Percentiles rank a stretch among this genome's conserved stretches.
These are phyloP conservation scores for Erodium texanum DNA, from an alignment of 441 rosid species.

Conservation along the genomic window DNA sequence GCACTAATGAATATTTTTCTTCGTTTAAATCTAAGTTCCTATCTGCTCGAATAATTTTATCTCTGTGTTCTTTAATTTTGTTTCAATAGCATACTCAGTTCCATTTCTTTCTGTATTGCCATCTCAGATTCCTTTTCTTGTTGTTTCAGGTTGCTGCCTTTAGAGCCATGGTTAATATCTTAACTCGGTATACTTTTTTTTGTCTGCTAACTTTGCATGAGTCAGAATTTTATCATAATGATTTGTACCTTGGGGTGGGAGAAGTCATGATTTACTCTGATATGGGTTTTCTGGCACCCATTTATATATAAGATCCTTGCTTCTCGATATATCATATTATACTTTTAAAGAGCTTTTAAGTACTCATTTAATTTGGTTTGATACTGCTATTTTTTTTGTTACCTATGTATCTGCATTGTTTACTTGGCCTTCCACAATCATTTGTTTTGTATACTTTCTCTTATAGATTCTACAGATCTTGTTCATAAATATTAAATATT, in stretches of 20 bases:
- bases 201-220: background rate
- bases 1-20: no score
- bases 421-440: background rate
- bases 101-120: no score
- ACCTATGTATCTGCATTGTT: background rate
- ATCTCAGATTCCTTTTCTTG: no score
- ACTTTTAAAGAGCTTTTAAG: background rate
- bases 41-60: no score
- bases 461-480: background rate
- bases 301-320: background rate
- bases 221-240: constrained; percentile 4
- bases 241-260: no score
- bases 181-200: constrained; percentile 59
- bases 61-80: background rate
- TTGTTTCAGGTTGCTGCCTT: constrained; percentile 93
- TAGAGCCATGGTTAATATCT: constrained; percentile 97
- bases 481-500: background rate
- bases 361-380: constrained; percentile 2
- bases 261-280: background rate
- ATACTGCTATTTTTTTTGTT: background rate
- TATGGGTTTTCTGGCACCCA: no score
- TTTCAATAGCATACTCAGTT: no score
- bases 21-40: no score
- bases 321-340: background rate
- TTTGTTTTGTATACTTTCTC: background rate